phyloP scores from a whole-genome alignment of 2,329 filamentous ascomycete genomes.

The Hirsutella rhossiliensis region DNA sequence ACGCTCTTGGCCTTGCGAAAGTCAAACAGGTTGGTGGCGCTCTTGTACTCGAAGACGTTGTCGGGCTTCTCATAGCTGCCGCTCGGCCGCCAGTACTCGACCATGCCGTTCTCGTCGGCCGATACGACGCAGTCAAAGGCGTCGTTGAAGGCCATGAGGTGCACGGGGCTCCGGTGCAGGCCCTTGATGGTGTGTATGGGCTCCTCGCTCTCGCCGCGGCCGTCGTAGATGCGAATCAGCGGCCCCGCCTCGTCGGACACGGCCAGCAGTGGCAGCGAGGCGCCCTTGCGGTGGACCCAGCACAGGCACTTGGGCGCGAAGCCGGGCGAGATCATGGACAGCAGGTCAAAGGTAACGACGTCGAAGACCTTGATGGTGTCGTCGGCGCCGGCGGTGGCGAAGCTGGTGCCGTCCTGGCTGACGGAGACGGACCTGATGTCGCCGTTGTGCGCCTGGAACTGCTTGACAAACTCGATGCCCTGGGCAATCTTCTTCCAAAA shows the following conservation, averaged over 20 bases:
- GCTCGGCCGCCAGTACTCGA: constrained; percentile 89
- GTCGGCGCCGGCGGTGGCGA: constrained; percentile 76
- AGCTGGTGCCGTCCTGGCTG: constrained; percentile 84
- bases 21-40: constrained; percentile 85
- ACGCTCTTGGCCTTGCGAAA: constrained; percentile 92
- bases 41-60: constrained; percentile 87
- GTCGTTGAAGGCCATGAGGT: constrained; percentile 82
- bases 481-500: constrained; percentile 96
- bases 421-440: constrained; percentile 76
- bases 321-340: constrained; percentile 70
- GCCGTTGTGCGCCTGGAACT: constrained; percentile 82
- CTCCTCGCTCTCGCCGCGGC: constrained; percentile 65
- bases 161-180: constrained; percentile 72
- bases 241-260: constrained; percentile 66
- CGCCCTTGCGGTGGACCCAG: constrained; percentile 81
- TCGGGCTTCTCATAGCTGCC: constrained; percentile 81
- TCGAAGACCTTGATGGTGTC: constrained; percentile 72
- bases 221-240: constrained; percentile 75
- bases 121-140: constrained; percentile 84
- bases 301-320: constrained; percentile 69
- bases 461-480: constrained; percentile 94
- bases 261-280: constrained; percentile 77
- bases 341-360: constrained; percentile 75
- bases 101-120: constrained; percentile 79
- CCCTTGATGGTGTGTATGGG: constrained; percentile 67